A percentile compares a stretch with the other conserved stretches of the same genome.
Evolutionary conservation across 2,329 filamentous ascomycete genomes (phyloP).

Genomic region (Trichoderma atroviride): DNA sequence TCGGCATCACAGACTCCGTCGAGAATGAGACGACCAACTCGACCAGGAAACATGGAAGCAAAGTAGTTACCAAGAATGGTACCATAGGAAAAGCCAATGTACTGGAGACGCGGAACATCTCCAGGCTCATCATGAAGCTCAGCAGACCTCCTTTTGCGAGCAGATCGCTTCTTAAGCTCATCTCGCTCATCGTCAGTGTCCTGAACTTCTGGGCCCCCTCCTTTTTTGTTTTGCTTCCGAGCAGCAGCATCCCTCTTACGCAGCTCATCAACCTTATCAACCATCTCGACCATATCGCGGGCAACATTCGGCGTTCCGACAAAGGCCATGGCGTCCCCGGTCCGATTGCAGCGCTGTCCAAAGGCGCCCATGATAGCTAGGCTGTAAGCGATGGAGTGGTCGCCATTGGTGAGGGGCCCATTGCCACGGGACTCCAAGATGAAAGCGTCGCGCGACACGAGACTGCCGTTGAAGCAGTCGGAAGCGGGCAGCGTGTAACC

Average conservation of each 20-base stretch:
- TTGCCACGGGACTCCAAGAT: conserved; percentile 39
- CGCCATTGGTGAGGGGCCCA: conserved; percentile 32
- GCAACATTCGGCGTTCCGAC: conserved; percentile 45
- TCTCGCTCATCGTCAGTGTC: background rate
- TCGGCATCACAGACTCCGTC: conserved; percentile 44
- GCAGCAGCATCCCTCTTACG: conserved; percentile 27
- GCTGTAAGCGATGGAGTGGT: conserved; percentile 33
- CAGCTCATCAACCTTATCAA: conserved; percentile 46
- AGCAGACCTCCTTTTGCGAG: background rate
- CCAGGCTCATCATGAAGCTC: background rate
- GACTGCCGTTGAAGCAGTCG: conserved; percentile 43
- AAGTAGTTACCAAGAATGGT: conserved; percentile 42
- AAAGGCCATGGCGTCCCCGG: conserved; percentile 39
- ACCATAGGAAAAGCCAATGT: conserved; percentile 55
- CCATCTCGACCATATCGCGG: conserved; percentile 49
- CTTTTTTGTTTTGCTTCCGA: background rate
- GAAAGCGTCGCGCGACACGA: conserved; percentile 37
- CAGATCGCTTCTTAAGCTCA: conserved; percentile 28
- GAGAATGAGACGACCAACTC: conserved; percentile 47
- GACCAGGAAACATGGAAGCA: conserved; percentile 41
- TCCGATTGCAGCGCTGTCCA: conserved; percentile 36
- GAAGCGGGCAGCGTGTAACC: conserved; percentile 42
- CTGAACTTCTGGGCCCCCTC: background rate
- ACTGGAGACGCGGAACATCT: conserved; percentile 42
- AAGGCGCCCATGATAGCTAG: conserved; percentile 35